Evolutionary conservation across 768 basidiomycete genomes (phyloP), one percentile per base, ranked within the genome.

Genomic region (Boletus pseudo-olivaceus): DNA sequence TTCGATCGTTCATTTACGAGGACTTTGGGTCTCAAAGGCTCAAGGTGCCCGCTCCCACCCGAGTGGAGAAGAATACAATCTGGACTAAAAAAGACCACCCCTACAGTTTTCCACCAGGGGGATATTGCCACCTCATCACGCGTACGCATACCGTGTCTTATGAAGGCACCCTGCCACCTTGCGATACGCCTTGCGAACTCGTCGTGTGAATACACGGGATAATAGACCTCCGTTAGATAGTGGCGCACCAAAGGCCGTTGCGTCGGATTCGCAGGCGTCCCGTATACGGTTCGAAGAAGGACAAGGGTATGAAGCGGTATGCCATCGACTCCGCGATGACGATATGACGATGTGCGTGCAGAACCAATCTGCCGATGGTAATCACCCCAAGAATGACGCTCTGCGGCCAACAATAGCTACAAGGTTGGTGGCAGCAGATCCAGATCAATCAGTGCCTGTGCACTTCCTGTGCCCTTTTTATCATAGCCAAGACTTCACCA

Each of bases 151-250:
- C 20, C 20, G 12, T 39, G 34, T 39, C 45, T 51, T 43, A 67
- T 63, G 49, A 59, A 67, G 53, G 51, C 57, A 65, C 57, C 42
- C 33, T 23, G 19, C 14, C 17, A 6, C 12, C 49, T 40, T 33
- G 19, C 19, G 30, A 37, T 32, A 39, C 37, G 7, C 40, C 45
- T 39, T 47, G 54, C 58, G 54, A 51, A 51, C 51, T 48, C 61
- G 29, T 45, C 63, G 67, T 67, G 64, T 51, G 67, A 66, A 66
- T 35, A 26, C 51, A 12, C 54, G 46, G 47, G 17, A 52, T 54
- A 35, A 48, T 30, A 38, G 37, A 32, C 41, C 52, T 52, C 19
- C 44, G 32, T 40, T 35, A 54, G 57, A 60, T 56, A 35, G 58
- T 60, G 54, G 64, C 63, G 52, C 27, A 37, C 3, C 58, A 53